These are phyloP conservation scores for Chimonanthus praecox DNA, from an alignment of 164 flowering plant genomes.

Conservation along the genomic window DNA sequence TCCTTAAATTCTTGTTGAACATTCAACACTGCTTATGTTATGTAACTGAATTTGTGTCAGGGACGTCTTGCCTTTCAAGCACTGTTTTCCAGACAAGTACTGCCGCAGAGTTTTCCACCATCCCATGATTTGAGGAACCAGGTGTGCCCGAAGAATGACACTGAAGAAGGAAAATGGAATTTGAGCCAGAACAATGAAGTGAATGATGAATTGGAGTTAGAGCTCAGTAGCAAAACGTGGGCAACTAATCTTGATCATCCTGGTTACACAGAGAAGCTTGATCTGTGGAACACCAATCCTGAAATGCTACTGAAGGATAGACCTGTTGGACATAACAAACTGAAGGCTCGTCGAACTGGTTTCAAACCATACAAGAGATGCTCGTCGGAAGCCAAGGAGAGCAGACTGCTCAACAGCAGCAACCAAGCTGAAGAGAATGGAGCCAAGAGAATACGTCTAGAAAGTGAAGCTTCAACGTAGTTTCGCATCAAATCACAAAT, in stretches of 20 bases:
- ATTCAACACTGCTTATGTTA: slow-evolving; percentile 8
- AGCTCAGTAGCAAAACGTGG: slow-evolving; percentile 38
- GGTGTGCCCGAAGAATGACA: slow-evolving; percentile 15
- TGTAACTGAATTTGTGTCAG: slow-evolving; percentile 31
- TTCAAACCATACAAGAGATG: slow-evolving; percentile 97
- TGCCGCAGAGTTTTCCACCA: slow-evolving; percentile 92
- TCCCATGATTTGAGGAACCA: slow-evolving; percentile 30
- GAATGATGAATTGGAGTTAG: slow-evolving; percentile 20
- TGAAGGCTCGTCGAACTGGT: slow-evolving; percentile 56
- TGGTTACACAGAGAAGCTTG: slow-evolving; percentile 17
- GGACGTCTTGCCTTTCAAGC: slow-evolving; percentile 93
- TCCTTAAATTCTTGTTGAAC: neutral
- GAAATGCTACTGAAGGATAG: slow-evolving; percentile 25
- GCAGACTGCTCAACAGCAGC: slow-evolving; percentile 23
- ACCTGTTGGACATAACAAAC: slow-evolving; percentile 43
- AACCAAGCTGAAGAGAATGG: slow-evolving; percentile 54
- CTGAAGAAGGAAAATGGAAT: slow-evolving; percentile 20
- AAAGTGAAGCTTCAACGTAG: slow-evolving; percentile 54
- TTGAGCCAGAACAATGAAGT: slow-evolving; percentile 19
- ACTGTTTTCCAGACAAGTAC: slow-evolving; percentile 63
- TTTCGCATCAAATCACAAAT: slow-evolving; percentile 15
- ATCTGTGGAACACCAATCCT: neutral
- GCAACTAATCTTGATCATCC: slow-evolving; percentile 19
- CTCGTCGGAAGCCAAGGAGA: slow-evolving; percentile 70
- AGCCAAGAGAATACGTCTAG: slow-evolving; percentile 71